Evolutionary conservation across 805 yeast species (phyloP).

Genomic region (Sugiyamaella smithiae): DNA sequence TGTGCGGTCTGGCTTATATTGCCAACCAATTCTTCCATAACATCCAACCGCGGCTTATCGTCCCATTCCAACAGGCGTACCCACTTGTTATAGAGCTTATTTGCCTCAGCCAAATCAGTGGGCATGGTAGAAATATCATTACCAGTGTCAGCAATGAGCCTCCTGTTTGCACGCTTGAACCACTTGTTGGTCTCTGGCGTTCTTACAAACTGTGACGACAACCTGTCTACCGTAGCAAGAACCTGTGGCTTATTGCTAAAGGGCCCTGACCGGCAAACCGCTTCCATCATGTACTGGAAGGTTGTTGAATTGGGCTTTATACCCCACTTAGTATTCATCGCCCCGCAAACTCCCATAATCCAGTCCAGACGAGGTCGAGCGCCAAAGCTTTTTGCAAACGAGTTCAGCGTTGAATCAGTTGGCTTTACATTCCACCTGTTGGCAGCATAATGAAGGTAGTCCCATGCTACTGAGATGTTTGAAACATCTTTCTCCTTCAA

Average conservation of each 20-base stretch:
- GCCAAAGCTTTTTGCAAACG: slow-evolving; percentile 15
- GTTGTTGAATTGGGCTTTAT: slow-evolving; percentile 13
- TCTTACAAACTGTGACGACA: background rate
- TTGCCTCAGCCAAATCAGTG: background rate
- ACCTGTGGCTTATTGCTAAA: slow-evolving; percentile 8
- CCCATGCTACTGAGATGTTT: slow-evolving; percentile 21
- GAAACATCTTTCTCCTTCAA: slow-evolving; percentile 9
- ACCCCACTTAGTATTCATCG: slow-evolving; percentile 15
- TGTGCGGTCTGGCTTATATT: background rate
- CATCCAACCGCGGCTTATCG: background rate
- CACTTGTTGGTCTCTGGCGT: background rate
- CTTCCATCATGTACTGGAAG: slow-evolving; percentile 18
- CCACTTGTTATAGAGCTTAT: background rate
- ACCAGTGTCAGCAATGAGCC: background rate
- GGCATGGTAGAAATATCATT: background rate
- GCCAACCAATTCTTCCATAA: background rate
- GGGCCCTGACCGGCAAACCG: slow-evolving; percentile 11
- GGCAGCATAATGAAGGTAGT: slow-evolving; percentile 16
- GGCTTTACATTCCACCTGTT: slow-evolving; percentile 11
- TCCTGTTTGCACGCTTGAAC: background rate
- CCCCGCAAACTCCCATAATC: slow-evolving; percentile 20
- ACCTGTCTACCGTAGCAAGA: background rate
- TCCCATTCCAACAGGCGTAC: background rate
- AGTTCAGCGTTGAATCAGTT: slow-evolving; percentile 18
- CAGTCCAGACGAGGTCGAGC: slow-evolving; percentile 19